Percentiles rank a stretch among this genome's conserved stretches.
Evolutionary conservation across 805 yeast species (phyloP).

Genomic region (Ogataea trehalophila): DNA sequence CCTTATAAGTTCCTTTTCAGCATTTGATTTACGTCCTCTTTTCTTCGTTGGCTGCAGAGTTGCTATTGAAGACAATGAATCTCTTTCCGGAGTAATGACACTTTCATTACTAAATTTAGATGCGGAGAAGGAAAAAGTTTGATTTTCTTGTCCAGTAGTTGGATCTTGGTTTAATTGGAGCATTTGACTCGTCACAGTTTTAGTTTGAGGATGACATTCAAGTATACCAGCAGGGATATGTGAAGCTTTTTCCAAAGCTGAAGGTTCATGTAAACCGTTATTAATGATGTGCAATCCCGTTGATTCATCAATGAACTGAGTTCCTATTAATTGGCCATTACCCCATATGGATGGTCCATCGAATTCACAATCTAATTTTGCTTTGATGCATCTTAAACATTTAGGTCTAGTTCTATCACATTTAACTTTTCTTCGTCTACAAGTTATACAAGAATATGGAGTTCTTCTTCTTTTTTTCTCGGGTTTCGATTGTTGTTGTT

Average conservation of each 20-base stretch:
- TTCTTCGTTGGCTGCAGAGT: too few species aligned
- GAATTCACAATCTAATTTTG: conserved; percentile 15
- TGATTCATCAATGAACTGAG: neutral
- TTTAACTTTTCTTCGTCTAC: conserved; percentile 22
- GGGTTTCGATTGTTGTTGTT: neutral
- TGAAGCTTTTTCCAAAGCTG: neutral
- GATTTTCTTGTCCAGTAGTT: too few species aligned
- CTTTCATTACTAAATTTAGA: too few species aligned
- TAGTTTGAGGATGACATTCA: neutral
- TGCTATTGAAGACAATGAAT: too few species aligned
- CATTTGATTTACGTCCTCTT: too few species aligned
- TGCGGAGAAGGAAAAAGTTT: too few species aligned
- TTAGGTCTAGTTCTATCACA: conserved; percentile 21
- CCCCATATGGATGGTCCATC: conserved; percentile 20
- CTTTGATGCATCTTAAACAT: conserved; percentile 17
- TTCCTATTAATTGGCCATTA: neutral
- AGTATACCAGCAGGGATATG: neutral
- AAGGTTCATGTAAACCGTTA: neutral
- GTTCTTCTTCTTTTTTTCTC: conserved; percentile 19
- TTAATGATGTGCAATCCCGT: neutral
- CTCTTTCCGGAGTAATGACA: too few species aligned
- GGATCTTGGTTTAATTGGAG: too few species aligned
- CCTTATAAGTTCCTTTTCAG: too few species aligned
- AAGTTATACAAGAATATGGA: conserved; percentile 21
- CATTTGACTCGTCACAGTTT: neutral